A percentile compares a stretch with the other conserved stretches of the same genome.
Conservation (phyloP, 768 basidiomycete species). For the Xanthoconium purpureum region DNA sequence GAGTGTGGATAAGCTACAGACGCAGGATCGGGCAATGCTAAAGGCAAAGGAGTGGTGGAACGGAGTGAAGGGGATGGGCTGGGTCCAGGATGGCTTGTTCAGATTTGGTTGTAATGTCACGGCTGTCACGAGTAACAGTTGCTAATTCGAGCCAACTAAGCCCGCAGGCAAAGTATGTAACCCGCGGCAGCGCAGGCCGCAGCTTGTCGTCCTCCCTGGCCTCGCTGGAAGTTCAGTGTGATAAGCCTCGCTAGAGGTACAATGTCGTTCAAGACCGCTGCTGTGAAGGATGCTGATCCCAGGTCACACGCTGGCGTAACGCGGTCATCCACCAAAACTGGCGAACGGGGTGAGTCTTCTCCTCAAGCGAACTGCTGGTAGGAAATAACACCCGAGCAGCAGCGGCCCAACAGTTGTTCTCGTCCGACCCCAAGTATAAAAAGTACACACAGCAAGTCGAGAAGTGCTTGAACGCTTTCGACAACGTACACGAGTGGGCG, state of each 20-base stretch:
- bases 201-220: conserved; percentile 1
- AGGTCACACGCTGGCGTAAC: conserved; percentile 9
- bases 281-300: conserved; percentile 18
- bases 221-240: conserved; percentile 6
- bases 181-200: background rate
- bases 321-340: conserved; percentile 18
- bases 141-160: conserved; percentile 5
- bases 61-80: conserved; percentile 44
- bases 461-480: conserved; percentile 87
- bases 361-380: background rate
- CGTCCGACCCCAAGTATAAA: conserved; percentile 88
- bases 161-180: background rate
- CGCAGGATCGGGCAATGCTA: conserved; percentile 55
- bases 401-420: conserved; percentile 52
- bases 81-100: conserved; percentile 20
- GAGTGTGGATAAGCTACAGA: conserved; percentile 54
- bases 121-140: conserved; percentile 18
- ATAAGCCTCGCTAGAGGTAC: conserved; percentile 16
- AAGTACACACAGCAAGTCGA: conserved; percentile 93
- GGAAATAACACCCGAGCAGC: conserved; percentile 31
- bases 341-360: conserved; percentile 31
- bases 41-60: conserved; percentile 77
- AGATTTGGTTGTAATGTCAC: conserved; percentile 7
- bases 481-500: conserved; percentile 98
- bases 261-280: conserved; percentile 19